Percentiles rank a stretch among this genome's conserved stretches.
phyloP scores from a whole-genome alignment of 768 basidiomycete genomes.

The Hortiboletus flavorubellus region DNA sequence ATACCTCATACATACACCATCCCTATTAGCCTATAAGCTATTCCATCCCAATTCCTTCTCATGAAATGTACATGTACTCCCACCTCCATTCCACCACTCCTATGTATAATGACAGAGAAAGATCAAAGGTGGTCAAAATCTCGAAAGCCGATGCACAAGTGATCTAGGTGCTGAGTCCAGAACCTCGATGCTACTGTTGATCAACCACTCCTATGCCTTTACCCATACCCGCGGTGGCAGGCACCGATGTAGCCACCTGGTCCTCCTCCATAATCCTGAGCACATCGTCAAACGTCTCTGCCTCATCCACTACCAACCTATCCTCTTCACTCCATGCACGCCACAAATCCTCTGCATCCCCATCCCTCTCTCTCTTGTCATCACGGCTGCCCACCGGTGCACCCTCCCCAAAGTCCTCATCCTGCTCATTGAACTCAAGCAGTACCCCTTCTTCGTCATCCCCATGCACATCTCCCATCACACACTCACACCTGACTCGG shows the following conservation, averaged over 20 bases:
- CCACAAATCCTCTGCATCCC: conserved; percentile 23
- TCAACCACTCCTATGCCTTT: background rate
- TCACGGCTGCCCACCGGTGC: background rate
- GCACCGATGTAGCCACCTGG: conserved; percentile 19
- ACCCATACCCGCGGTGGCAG: background rate
- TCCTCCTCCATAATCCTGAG: conserved; percentile 34
- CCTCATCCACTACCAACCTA: conserved; percentile 30
- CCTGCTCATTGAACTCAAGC: conserved; percentile 65
- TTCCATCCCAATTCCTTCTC: no score
- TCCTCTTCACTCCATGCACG: conserved; percentile 29
- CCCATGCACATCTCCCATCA: background rate
- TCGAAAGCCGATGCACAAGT: background rate
- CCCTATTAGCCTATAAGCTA: no score
- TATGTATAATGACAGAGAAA: no score
- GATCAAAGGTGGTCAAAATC: background rate
- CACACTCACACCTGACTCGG: conserved; percentile 10
- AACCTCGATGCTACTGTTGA: background rate
- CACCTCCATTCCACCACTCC: no score
- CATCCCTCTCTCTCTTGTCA: background rate
- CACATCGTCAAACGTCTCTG: conserved; percentile 32
- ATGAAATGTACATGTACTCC: no score
- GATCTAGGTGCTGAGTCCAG: no score
- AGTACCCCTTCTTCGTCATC: conserved; percentile 26
- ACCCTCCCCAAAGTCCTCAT: conserved; percentile 51
- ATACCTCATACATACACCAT: no score